Evolutionary conservation across 768 basidiomycete genomes (phyloP).

Genomic region (Brasilioporus rufonigricans): DNA sequence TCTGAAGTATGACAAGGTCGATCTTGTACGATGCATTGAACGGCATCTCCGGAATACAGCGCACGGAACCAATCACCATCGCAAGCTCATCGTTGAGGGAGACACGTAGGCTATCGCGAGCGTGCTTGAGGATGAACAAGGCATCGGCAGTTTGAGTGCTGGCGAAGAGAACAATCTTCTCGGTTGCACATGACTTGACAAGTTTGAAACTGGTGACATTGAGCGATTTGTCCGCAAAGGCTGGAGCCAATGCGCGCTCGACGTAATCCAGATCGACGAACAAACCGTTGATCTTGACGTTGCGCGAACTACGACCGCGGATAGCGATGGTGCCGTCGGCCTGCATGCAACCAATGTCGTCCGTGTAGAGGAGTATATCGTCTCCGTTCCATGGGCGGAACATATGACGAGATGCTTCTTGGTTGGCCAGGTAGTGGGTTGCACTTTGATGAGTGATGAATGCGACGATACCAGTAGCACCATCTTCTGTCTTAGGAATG

Average conservation of each 20-base stretch:
- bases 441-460: conserved; percentile 28
- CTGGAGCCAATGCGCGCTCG: conserved; percentile 25
- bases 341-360: conserved; percentile 29
- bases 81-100: conserved; percentile 19
- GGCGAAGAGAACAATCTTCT: conserved; percentile 29
- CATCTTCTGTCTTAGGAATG: conserved; percentile 18
- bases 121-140: conserved; percentile 21
- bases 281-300: conserved; percentile 30
- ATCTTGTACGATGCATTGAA: conserved; percentile 33
- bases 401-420: conserved; percentile 27
- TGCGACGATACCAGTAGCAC: conserved; percentile 27
- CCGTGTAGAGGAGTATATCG: conserved; percentile 27
- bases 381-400: conserved; percentile 26
- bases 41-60: conserved; percentile 26
- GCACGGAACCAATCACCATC: conserved; percentile 25
- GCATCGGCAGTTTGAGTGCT: conserved; percentile 16
- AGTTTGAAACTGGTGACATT: conserved; percentile 26
- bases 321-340: conserved; percentile 27
- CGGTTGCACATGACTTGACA: conserved; percentile 23
- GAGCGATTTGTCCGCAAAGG: conserved; percentile 20
- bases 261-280: conserved; percentile 30
- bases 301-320: conserved; percentile 29
- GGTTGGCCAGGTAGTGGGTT: conserved; percentile 28
- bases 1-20: conserved; percentile 28
- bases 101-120: conserved; percentile 19